Evolutionary conservation across 108 stramenopile genomes (phyloP), one percentile per base, ranked within the genome.

Genomic region (Nannochloropsis gaditana): DNA sequence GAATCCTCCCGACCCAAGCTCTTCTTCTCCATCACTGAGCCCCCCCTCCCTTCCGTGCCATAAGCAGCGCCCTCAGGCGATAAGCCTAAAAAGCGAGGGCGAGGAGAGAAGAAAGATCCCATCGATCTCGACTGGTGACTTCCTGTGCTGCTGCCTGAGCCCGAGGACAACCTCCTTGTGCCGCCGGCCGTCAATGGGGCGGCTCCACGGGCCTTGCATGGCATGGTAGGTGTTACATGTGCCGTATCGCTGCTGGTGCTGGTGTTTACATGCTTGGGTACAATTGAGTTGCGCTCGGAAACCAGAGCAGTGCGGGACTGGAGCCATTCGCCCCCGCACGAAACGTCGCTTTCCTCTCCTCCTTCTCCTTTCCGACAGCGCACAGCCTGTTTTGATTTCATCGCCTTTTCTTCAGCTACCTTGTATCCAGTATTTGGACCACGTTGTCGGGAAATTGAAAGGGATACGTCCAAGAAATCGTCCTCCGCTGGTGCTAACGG

Each of bases 211-310:
- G 2, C 59, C 15, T 15, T 6, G 59, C 31, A 31, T 31, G 59
- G 8, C 19, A 73, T 73, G n/a, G 59, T n/a, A 73, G 59, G 31
- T 31, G 31, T 31, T 0, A 31, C 31, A 31, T 31, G 0, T 31
- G 31, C 31, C 31, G 31, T 31, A 31, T 31, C 31, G 31, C 31
- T 31, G 31, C 31, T 6, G n/a, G 0, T 73, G n/a, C n/a, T 73
- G n/a, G 59, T 73, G 59, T n/a, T 73, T 15, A n/a, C 59, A 73
- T 8, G 59, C 59, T 73, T 73, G 59, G 59, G 59, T n/a, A 73
- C 59, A n/a, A 73, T n/a, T 73, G 59, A 73, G n/a, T 15, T 73
- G 59, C 59, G 59, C 59, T 73, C 59, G n/a, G 59, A 73, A 15
- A 73, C 59, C 19, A 73, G 19, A 15, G 59, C 59, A 15, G 15